Evolutionary conservation across 2,329 filamentous ascomycete species (phyloP), one percentile per base, ranked within the genome.

Genomic region (Phialophora expanda): DNA sequence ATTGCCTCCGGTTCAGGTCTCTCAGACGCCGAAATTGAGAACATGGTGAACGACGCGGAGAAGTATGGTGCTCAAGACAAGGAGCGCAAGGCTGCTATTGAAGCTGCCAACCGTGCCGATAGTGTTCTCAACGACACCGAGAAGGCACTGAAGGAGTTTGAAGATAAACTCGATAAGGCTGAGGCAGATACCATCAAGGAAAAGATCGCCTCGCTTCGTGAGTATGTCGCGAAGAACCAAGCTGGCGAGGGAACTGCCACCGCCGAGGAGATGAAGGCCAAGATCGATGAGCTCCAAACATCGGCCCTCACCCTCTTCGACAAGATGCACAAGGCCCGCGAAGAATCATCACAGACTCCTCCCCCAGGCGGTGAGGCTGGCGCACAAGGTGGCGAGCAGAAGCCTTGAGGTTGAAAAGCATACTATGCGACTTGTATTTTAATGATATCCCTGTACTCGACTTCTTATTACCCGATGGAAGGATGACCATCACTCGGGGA

Each of bases 241-340:
- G 87, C 92, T 75, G 94, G 94, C 71, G 95, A 99, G 85, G 89
- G 89, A 76, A 87, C 84, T 69, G 88, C 91, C 76, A 96, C 92
- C 68, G 91, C 93, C 59, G 91, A 91, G 72, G 91, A 98, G 82
- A 90, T 99, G 82, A 98, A 98, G 91, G 88, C 92, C 84, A 97
- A 97, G 92, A 96, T 92, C 75, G 95, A 98, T 73, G 94, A 97
- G 82, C 91, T 99, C 78, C 95, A 98, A 85, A 91, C 90, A 79
- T 92, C 94, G 73, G 94, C 90, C 82, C 85, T 99, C 83, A 96
- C 91, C 83, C 89, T 98, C 76, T 98, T 99, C 81, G 95, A 98
- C 85, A 97, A 98, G 90, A 97, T 99, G 92, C 94, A 99, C 91
- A 96, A 96, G 87, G 92, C 94, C 73, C 90, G 92, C 75, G 80